Percentiles rank a stretch among this genome's conserved stretches.
Evolutionary conservation across 2,329 filamentous ascomycete species (phyloP).

Genomic region (Cryphonectria radicalis): DNA sequence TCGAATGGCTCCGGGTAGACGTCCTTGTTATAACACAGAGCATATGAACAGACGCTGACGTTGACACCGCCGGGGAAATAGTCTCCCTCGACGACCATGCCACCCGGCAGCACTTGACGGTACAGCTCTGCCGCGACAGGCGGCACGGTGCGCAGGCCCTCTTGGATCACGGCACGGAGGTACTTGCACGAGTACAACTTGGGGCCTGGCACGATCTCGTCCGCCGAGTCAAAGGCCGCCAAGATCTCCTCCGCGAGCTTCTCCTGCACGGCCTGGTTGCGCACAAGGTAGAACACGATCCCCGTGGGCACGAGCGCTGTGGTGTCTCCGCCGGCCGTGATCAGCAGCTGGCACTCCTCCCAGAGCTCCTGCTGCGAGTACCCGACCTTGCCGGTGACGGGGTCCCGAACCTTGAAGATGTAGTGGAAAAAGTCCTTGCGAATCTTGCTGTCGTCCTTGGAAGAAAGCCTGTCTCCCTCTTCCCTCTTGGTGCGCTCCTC

Average conservation of each 20-base stretch:
- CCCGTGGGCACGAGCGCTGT: conserved; percentile 19
- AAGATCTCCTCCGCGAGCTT: conserved; percentile 19
- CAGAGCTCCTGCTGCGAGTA: conserved; percentile 33
- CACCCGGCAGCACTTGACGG: conserved; percentile 15
- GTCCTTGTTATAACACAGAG: conserved; percentile 19
- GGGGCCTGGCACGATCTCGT: conserved; percentile 8
- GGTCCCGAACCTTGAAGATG: conserved; percentile 32
- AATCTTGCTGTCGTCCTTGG: conserved; percentile 9
- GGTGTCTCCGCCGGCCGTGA: conserved; percentile 27
- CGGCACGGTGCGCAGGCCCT: conserved; percentile 34
- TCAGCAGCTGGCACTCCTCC: conserved; percentile 33
- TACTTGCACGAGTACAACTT: conserved; percentile 31
- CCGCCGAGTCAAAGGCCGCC: not conserved
- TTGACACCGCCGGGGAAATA: conserved; percentile 16
- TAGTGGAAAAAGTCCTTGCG: conserved; percentile 36
- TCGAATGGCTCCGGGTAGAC: conserved; percentile 15
- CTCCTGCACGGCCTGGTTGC: conserved; percentile 10
- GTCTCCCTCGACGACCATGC: conserved; percentile 8
- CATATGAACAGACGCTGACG: conserved; percentile 5
- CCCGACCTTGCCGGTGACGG: conserved; percentile 33
- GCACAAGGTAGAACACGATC: conserved; percentile 22
- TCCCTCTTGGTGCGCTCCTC: conserved; percentile 29
- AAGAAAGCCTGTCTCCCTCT: not conserved
- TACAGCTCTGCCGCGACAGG: conserved; percentile 15
- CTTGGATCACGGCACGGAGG: conserved; percentile 35